Base-by-base conservation (phyloP, 176 grass and related monocot genomes). In the Coix lacrymajobi region DNA sequence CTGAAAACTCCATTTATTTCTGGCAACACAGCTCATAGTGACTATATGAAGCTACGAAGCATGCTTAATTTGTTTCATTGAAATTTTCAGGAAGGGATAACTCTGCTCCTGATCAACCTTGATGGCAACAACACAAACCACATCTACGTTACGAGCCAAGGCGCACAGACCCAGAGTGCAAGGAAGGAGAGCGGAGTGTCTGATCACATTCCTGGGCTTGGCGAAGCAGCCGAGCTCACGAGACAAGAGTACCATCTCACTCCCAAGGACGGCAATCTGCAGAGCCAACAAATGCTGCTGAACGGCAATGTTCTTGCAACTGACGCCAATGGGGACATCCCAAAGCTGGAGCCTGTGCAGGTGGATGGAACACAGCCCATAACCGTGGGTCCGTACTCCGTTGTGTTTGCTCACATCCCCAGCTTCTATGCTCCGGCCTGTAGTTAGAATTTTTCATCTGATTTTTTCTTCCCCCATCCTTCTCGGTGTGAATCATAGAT, bases 211-310 rank as follows among this genome's bases (percentile, higher is more conserved):
- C 84, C 81, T 11, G 76, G 66, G 33, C 66, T 88, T 11, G 31
- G 45, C 8, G 77, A 88, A 73, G 64, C 54, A n/a, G 79, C 66
- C 58, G 52, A 64, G 60, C 76, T 85, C 26, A 77, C 76, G 49
- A 93, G 96, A 77, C 89, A 92, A 78, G 96, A 99, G 76, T 99
- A 96, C 84, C 96, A 99, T 82, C 84, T 99, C 32, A 99, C 89
- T 15, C 82, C 96, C 26, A 94, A 87, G 74, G 79, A 84, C 45
- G 87, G 91, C 30, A 84, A 96, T 28, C 28, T 99, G 62, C 96
- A 99, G 75, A 99, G 96, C 89, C 96, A 96, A 34, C 90, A 85
- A 29, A 75, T 96, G 93, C 33, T 99, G 62, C 87, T 99, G 17
- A 99, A 99, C 75, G 93, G 87, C 80, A 92, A 90, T 5, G 28